Conservation (phyloP, 148 eudicot species). For the Heliamphora exappendiculata region DNA sequence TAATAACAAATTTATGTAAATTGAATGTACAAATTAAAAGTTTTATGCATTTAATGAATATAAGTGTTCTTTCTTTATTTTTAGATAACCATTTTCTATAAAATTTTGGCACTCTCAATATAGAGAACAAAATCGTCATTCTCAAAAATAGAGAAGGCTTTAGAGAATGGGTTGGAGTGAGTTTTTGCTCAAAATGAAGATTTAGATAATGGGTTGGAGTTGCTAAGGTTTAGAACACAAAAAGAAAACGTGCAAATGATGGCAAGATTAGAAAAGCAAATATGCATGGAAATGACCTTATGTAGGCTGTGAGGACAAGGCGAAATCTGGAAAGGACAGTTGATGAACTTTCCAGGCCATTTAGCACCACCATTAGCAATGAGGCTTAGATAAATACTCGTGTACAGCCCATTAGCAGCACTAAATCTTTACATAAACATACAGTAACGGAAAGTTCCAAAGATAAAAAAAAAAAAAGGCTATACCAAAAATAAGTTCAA, state of each 20-base stretch:
- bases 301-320: not conserved
- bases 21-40: no score
- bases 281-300: not conserved
- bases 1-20: no score
- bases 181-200: no score
- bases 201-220: no score
- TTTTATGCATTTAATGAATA: no score
- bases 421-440: not conserved
- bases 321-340: not conserved
- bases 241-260: not conserved
- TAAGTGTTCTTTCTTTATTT: no score
- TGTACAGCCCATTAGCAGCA: not conserved
- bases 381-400: not conserved
- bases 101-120: no score
- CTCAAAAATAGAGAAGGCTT: no score
- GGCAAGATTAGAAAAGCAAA: not conserved
- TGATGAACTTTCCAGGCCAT: not conserved
- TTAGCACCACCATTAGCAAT: not conserved
- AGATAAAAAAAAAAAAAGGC: not conserved
- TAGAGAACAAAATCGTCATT: no score
- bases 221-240: not conserved
- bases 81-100: no score
- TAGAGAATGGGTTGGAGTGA: no score
- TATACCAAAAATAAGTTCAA: no score
- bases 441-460: not conserved